phyloP scores from a whole-genome alignment of 169 alveolate genomes.

The Plasmodium adleri region DNA sequence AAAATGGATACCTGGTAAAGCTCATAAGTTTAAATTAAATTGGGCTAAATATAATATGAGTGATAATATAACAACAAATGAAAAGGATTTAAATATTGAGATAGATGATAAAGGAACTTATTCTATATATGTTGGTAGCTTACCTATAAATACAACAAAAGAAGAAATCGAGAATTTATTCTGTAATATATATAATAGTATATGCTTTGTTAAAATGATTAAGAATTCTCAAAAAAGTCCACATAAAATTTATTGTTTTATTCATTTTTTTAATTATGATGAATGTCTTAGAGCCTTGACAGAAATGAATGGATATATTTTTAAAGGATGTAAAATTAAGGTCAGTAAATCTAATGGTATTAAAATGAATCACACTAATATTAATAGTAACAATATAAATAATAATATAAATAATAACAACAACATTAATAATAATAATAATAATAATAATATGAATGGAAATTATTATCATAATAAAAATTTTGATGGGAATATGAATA shows the following conservation, averaged over 20 bases:
- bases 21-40: conserved; percentile 52
- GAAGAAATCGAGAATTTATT: conserved; percentile 70
- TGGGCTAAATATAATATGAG: conserved; percentile 71
- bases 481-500: background rate
- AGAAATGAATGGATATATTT: conserved; percentile 68
- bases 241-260: conserved; percentile 58
- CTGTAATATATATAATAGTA: conserved; percentile 33
- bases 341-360: conserved; percentile 63
- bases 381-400: conserved; percentile 14
- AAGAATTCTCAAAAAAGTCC: conserved; percentile 63
- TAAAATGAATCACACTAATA: conserved; percentile 11
- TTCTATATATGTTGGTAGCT: conserved; percentile 70
- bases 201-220: conserved; percentile 67
- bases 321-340: conserved; percentile 70
- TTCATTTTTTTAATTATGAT: conserved; percentile 66
- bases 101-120: conserved; percentile 74
- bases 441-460: conserved; percentile 10
- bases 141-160: conserved; percentile 66
- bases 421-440: conserved; percentile 18
- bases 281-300: conserved; percentile 63
- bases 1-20: conserved; percentile 74
- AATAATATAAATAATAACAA: conserved; percentile 1
- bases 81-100: conserved; percentile 40
- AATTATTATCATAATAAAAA: background rate
- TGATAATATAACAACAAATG: conserved; percentile 40